Base-by-base conservation (phyloP, 2,329 filamentous ascomycete genomes). In the Penicillium sp. region DNA sequence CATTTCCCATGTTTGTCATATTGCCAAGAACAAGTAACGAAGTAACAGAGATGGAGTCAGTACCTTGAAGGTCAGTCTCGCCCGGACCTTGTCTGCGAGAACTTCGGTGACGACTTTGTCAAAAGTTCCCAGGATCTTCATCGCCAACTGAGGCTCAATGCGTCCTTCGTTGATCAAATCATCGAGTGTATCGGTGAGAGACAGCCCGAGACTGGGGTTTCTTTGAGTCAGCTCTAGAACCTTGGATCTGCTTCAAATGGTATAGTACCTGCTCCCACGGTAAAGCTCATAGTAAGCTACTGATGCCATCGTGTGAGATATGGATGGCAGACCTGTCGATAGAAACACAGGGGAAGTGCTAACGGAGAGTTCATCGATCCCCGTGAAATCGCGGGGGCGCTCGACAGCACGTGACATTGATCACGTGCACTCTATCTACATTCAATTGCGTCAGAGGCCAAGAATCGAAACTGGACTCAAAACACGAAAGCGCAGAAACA, bases 41-140 rank as follows among this genome's bases (percentile, higher is more conserved):
- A 29, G 53, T 48, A 60, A 29, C 11, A 45, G 32, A 18, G n/a
- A 22, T 7, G 50, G 10, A 24, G 27, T 43, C 22, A 49, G 71
- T 78, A 96, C 92, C 89, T 99, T 99, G 81, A 99, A 99, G 3
- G 88, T 90, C 72, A 97, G 77, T 46, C 93, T 86, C 22, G 90
- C 86, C 77, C 95, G 96, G 65, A 99, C 94, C 71, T 90, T 94
- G 52, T 96, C 92, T 57, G 91, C 89, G 36, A 99, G 80, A 18
- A 93, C 89, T 68, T 97, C 92, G 14, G 94, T 90, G 51, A 99
- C 92, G 42, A 90, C 88, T 67, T 92, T 88, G 76, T 99, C 94
- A 74, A 97, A 99, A 77, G 96, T 95, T 64, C 87, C 86, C 57
- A 99, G 84, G 61, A 99, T 95, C 83, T 96, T 96, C 91, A 99